Conservation (phyloP, 2,329 filamentous ascomycete genomes). For the Lachnellula hyalina region DNA sequence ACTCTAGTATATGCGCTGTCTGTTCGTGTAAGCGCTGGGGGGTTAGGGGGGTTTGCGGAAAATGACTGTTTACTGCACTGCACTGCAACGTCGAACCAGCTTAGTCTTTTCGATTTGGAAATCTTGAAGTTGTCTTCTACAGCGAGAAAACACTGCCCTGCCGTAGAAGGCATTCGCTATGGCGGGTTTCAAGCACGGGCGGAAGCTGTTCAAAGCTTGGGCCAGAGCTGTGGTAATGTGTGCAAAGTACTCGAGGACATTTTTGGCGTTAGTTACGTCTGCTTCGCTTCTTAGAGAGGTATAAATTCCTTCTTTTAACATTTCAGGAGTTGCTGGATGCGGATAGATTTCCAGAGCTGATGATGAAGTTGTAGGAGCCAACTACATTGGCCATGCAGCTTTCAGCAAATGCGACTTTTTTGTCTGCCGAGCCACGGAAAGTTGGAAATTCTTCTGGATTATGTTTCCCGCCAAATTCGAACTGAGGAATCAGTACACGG, state of each 20-base stretch:
- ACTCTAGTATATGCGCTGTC: too few species aligned
- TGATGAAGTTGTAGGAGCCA: neutral
- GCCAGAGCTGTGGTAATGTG: slow-evolving; percentile 39
- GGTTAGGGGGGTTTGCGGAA: too few species aligned
- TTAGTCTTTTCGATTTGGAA: slow-evolving; percentile 34
- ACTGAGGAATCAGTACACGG: too few species aligned
- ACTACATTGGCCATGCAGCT: neutral
- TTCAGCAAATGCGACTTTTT: neutral
- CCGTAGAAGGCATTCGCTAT: slow-evolving; percentile 36
- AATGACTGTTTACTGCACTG: too few species aligned
- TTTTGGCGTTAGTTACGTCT: slow-evolving; percentile 37
- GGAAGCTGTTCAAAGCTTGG: slow-evolving; percentile 27
- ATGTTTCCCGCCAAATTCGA: too few species aligned
- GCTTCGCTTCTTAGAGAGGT: too few species aligned
- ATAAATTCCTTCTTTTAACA: too few species aligned
- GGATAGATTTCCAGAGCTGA: slow-evolving; percentile 16
- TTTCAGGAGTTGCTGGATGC: too few species aligned
- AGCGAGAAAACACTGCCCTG: slow-evolving; percentile 39
- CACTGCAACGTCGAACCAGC: slow-evolving; percentile 10
- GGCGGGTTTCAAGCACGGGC: slow-evolving; percentile 32
- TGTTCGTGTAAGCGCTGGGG: too few species aligned
- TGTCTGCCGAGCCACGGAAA: too few species aligned
- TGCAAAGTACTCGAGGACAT: slow-evolving; percentile 54
- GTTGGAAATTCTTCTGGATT: too few species aligned
- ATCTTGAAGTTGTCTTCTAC: slow-evolving; percentile 40